Evolutionary conservation across 805 yeast species (phyloP), one percentile per base, ranked within the genome.

Genomic region (Candida michaelii): DNA sequence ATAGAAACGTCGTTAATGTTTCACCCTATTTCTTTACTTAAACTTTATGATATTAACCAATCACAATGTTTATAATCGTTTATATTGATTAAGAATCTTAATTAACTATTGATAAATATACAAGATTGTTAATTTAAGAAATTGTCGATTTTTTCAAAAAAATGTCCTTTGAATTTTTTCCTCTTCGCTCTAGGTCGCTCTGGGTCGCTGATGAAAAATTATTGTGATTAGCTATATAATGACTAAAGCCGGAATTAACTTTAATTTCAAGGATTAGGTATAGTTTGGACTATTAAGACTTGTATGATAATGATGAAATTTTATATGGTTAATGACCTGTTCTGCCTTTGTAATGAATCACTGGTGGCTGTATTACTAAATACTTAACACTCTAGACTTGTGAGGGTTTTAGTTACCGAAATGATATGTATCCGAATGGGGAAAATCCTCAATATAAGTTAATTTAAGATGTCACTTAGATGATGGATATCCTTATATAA

Each of bases 151-250:
- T 34, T 34, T 16, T 4, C 8, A 21, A 8, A 21, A 33, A 34
- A 23, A 19, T 24, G 23, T 25, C 37, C 37, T 23, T 15, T 23
- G 29, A 23, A 34, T 34, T 34, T 34, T 34, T 34, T 34, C 15
- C 27, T 33, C 36, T 19, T 23, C 36, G 27, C 36, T 21, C 29
- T 25, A 8, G 8, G 23, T 21, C 23, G 23, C 29, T 15, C 14
- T 7, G n/a, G 33, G 30, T 34, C 37, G 37, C 29, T 34, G 29
- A 15, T 34, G 29, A 34, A 34, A 23, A 23, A 23, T 25, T 34
- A 32, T 16, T 34, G 37, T 34, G 37, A 34, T 34, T 34, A 34
- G 37, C 29, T 34, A 21, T 33, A 33, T 13, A 4, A 10, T 10
- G 37, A 23, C 5, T 12, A 7, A 25, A 25, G 11, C 29, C 5